phyloP scores from a whole-genome alignment of 2,329 filamentous ascomycete genomes.

The Colletotrichum kahawae region DNA sequence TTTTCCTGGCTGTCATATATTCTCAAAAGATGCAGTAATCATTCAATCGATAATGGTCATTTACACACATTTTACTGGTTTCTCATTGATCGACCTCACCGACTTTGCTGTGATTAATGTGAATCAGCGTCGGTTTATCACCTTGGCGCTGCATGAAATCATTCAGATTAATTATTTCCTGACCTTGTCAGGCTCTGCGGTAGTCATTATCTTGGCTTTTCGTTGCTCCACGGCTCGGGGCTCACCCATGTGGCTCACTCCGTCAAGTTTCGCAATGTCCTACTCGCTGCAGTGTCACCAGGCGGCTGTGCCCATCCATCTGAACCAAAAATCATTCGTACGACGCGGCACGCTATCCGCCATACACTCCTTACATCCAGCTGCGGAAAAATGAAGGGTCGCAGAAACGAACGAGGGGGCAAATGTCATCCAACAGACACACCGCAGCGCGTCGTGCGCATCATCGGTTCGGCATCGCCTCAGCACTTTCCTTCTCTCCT shows the following conservation, averaged over 20 bases:
- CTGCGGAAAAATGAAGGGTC: not conserved
- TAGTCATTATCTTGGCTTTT: not conserved
- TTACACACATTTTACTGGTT: not conserved
- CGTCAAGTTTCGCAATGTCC: not conserved
- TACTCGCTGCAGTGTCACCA: not conserved
- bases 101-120: not conserved
- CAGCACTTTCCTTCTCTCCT: no score
- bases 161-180: not conserved
- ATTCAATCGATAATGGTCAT: constrained; percentile 11
- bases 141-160: not conserved
- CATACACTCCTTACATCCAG: not conserved
- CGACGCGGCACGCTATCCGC: not conserved
- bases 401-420: not conserved
- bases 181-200: not conserved
- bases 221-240: not conserved
- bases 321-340: not conserved
- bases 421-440: not conserved
- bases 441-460: not conserved
- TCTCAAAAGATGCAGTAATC: constrained; percentile 13
- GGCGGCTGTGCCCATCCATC: not conserved
- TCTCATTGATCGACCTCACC: not conserved
- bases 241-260: not conserved
- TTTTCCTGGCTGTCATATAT: constrained; percentile 11
- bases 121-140: not conserved
- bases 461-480: not conserved